phyloP scores from a whole-genome alignment of 768 basidiomycete species.

The Tephrocybe sp. region DNA sequence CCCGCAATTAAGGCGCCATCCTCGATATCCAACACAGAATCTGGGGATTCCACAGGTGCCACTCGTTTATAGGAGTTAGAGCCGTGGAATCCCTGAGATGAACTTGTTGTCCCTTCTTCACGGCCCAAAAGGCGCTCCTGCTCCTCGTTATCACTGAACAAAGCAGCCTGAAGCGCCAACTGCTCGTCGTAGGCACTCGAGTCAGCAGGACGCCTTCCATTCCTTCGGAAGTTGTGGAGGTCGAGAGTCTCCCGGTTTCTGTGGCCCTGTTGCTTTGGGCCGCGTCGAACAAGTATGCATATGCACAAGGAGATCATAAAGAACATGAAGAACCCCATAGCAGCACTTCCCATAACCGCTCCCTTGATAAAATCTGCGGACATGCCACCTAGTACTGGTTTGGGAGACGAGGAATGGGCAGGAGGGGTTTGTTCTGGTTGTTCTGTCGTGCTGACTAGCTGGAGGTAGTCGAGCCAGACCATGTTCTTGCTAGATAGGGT shows the following conservation, averaged over 20 bases:
- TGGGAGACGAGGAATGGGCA: background rate
- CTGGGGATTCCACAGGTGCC: background rate
- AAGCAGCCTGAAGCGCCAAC: background rate
- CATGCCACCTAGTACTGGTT: background rate
- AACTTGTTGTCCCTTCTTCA: background rate
- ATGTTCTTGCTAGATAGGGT: background rate
- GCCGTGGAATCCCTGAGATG: background rate
- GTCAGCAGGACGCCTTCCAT: background rate
- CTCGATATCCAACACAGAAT: no score
- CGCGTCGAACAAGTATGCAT: background rate
- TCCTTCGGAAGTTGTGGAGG: background rate
- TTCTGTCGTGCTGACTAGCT: slow-evolving; percentile 2
- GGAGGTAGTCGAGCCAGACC: slow-evolving; percentile 7
- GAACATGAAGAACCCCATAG: no score
- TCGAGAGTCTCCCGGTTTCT: background rate
- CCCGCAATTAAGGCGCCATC: no score
- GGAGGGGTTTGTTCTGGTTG: background rate
- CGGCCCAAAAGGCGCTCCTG: background rate
- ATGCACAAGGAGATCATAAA: background rate
- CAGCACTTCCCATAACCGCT: background rate
- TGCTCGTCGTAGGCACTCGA: background rate
- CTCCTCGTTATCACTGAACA: background rate
- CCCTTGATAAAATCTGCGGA: background rate
- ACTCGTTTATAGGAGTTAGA: background rate
- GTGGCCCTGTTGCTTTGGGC: background rate